phyloP scores from a whole-genome alignment of 2,329 filamentous ascomycete genomes.

The Penicillium sp. region DNA sequence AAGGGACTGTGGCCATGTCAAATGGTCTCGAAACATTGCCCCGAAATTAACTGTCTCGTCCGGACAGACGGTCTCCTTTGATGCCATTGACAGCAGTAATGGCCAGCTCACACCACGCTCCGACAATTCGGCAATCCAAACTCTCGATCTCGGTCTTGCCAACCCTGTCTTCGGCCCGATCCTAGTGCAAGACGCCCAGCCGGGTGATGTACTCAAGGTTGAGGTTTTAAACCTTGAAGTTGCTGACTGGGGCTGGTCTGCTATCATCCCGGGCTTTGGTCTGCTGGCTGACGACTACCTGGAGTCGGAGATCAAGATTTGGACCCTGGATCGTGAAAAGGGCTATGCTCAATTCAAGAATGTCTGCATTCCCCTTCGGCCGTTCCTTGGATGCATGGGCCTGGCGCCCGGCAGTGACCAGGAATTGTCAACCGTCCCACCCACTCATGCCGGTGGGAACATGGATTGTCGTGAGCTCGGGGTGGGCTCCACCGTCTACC shows the following conservation, averaged over 20 bases:
- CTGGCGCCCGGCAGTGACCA: conserved; percentile 45
- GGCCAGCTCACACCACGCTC: conserved; percentile 46
- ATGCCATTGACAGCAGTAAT: conserved; percentile 48
- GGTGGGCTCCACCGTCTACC: conserved; percentile 44
- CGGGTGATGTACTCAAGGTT: conserved; percentile 49
- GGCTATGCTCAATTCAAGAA: conserved; percentile 45
- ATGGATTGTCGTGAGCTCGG: conserved; percentile 50
- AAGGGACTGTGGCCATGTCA: conserved; percentile 40
- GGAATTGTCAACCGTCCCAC: conserved; percentile 48
- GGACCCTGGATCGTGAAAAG: conserved; percentile 40
- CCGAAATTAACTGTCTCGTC: conserved; percentile 47
- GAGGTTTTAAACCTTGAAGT: conserved; percentile 46
- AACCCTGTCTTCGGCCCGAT: conserved; percentile 51
- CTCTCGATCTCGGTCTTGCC: conserved; percentile 40
- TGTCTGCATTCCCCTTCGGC: conserved; percentile 47
- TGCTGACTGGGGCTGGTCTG: conserved; percentile 49
- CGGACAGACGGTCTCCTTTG: conserved; percentile 46
- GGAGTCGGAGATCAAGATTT: conserved; percentile 45
- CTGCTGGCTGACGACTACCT: conserved; percentile 47
- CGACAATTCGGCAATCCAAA: conserved; percentile 36
- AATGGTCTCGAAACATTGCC: conserved; percentile 46
- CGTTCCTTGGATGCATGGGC: conserved; percentile 51
- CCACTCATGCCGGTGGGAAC: conserved; percentile 50
- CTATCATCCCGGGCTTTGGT: conserved; percentile 49
- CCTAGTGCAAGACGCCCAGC: conserved; percentile 45